Conservation (phyloP, 2,329 filamentous ascomycete species). For the Colletotrichum siamense region DNA sequence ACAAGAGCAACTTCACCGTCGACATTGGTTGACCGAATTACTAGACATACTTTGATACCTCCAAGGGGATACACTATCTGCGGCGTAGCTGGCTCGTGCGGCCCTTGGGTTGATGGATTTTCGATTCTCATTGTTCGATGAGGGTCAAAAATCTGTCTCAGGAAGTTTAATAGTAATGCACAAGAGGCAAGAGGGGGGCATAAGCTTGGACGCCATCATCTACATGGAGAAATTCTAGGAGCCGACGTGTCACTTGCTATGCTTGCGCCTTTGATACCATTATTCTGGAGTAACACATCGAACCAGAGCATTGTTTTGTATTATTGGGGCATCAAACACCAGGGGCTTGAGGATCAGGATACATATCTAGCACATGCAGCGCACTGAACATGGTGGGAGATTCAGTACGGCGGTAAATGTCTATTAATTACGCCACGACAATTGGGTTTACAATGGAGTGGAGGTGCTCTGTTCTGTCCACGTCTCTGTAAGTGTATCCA, state of each 20-base stretch:
- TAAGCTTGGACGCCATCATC: background rate
- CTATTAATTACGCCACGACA: background rate
- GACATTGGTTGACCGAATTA: slow-evolving; percentile 23
- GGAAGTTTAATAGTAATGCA: background rate
- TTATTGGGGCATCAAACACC: background rate
- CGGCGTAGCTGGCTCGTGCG: slow-evolving; percentile 84
- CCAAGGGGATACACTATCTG: slow-evolving; percentile 89
- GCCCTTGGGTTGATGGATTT: slow-evolving; percentile 83
- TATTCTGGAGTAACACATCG: background rate
- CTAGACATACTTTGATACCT: slow-evolving; percentile 84
- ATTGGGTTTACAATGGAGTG: background rate
- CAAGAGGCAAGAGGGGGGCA: background rate
- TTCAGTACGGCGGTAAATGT: background rate
- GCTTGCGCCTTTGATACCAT: background rate
- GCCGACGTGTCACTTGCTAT: background rate
- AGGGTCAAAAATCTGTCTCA: background rate
- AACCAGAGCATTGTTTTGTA: background rate
- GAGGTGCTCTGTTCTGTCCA: background rate
- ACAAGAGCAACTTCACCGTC: background rate
- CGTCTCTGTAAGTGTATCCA: background rate
- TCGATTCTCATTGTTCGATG: slow-evolving; percentile 67
- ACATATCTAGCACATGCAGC: background rate
- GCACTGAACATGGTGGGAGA: background rate
- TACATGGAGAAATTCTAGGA: background rate
- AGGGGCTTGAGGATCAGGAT: background rate